Conservation (phyloP, 148 eudicot genomes). For the Camellia sinensis region DNA sequence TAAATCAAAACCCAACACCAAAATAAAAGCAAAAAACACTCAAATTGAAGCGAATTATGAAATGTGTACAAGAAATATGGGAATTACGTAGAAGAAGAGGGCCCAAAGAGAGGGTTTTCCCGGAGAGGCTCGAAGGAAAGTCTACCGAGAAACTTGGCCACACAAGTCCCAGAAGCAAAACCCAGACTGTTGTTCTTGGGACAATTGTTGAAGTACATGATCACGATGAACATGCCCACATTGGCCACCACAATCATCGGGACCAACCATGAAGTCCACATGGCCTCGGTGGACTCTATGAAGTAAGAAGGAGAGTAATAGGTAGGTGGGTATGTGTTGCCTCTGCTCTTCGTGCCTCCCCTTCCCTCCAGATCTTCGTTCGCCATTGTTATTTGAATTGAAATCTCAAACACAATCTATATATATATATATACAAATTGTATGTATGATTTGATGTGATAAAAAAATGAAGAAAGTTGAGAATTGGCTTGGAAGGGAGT, state of each 20-base stretch:
- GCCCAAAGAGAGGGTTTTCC: conserved; percentile 88
- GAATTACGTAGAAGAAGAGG: conserved; percentile 67
- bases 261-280: conserved; percentile 92
- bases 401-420: background rate
- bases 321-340: background rate
- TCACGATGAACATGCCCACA: conserved; percentile 61
- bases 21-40: background rate
- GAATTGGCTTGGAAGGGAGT: conserved; percentile 27
- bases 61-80: background rate
- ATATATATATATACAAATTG: background rate
- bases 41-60: too few species aligned
- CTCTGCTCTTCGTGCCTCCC: conserved; percentile 27
- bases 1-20: background rate
- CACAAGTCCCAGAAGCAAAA: conserved; percentile 35
- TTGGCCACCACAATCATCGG: conserved; percentile 82
- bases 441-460: background rate
- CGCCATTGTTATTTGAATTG: conserved; percentile 22
- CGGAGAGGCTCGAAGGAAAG: conserved; percentile 69
- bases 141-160: conserved; percentile 56
- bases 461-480: background rate
- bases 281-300: conserved; percentile 36
- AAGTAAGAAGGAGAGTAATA: conserved; percentile 28
- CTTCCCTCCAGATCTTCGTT: conserved; percentile 59
- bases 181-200: conserved; percentile 56
- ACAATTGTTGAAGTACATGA: conserved; percentile 79